These are phyloP conservation scores for Lasiodiplodia sp. DNA, from an alignment of 2,329 filamentous ascomycete species.

Conservation along the genomic window DNA sequence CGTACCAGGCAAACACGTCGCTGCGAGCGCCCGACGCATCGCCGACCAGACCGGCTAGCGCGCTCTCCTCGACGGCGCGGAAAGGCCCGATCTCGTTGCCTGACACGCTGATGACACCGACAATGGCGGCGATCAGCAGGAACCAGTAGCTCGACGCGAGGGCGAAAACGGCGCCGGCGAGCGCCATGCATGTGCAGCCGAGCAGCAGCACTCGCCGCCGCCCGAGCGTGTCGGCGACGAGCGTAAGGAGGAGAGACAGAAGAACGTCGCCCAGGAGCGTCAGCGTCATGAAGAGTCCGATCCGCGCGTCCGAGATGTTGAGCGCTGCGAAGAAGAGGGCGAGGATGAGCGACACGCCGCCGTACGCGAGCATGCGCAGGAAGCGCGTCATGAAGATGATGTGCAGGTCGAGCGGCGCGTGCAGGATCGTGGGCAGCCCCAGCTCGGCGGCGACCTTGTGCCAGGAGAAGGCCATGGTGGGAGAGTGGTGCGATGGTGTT, in stretches of 20 bases:
- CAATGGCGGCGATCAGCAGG: constrained; percentile 44
- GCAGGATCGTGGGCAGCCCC: constrained; percentile 42
- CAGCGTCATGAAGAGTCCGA: constrained; percentile 51
- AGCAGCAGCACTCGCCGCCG: constrained; percentile 44
- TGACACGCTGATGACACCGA: constrained; percentile 49
- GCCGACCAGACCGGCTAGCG: constrained; percentile 44
- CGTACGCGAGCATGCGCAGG: constrained; percentile 48
- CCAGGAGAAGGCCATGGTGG: background rate
- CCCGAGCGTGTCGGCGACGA: constrained; percentile 47
- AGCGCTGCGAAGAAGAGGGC: constrained; percentile 47
- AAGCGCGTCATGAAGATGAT: constrained; percentile 47
- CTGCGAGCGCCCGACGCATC: constrained; percentile 39
- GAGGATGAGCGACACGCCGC: constrained; percentile 46
- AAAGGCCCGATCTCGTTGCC: constrained; percentile 53
- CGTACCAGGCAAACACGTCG: constrained; percentile 51
- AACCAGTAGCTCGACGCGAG: constrained; percentile 41
- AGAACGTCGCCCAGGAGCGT: constrained; percentile 49
- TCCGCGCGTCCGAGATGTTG: constrained; percentile 45
- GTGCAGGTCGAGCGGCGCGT: constrained; percentile 47
- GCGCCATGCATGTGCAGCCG: constrained; percentile 45
- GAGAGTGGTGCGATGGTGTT: background rate
- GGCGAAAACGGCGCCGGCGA: constrained; percentile 47
- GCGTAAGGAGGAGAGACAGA: constrained; percentile 46
- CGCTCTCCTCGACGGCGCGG: constrained; percentile 49
- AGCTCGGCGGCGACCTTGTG: constrained; percentile 30